phyloP scores from a whole-genome alignment of 2,329 filamentous ascomycete species.

The Plenodomus tracheiphilus region DNA sequence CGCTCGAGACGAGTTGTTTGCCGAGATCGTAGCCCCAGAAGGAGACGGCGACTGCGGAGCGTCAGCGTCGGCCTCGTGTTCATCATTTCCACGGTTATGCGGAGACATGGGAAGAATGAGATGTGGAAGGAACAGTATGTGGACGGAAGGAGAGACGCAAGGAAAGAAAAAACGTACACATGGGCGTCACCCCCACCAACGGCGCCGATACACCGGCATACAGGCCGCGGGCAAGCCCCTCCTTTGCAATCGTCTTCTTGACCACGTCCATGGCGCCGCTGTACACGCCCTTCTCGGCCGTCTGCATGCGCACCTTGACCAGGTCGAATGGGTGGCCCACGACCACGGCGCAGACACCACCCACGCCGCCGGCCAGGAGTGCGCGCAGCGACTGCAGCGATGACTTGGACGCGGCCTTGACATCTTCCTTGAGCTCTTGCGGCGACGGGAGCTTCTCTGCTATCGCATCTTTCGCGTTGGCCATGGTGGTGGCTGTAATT shows the following conservation, averaged over 20 bases:
- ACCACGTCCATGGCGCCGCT: slow-evolving; percentile 89
- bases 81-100: too few relatives aligned
- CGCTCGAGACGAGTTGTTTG: slow-evolving; percentile 77
- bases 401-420: slow-evolving; percentile 54
- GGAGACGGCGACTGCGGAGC: slow-evolving; percentile 61
- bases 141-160: too few relatives aligned
- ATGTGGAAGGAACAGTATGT: too few relatives aligned
- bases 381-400: slow-evolving; percentile 73
- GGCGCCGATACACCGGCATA: slow-evolving; percentile 98
- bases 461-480: slow-evolving; percentile 26
- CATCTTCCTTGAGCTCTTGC: slow-evolving; percentile 57
- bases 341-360: slow-evolving; percentile 89
- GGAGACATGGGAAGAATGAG: too few relatives aligned
- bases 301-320: slow-evolving; percentile 96
- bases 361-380: slow-evolving; percentile 86
- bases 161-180: slow-evolving; percentile 71
- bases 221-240: slow-evolving; percentile 76
- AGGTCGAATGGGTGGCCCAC: slow-evolving; percentile 96
- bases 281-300: slow-evolving; percentile 91
- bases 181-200: slow-evolving; percentile 92
- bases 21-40: slow-evolving; percentile 92
- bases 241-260: slow-evolving; percentile 80
- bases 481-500: slow-evolving; percentile 24
- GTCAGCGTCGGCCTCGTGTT: too few relatives aligned
- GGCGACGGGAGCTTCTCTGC: slow-evolving; percentile 37